Conservation (phyloP, 2,329 filamentous ascomycete species). For the Coleophoma cylindrospora region DNA sequence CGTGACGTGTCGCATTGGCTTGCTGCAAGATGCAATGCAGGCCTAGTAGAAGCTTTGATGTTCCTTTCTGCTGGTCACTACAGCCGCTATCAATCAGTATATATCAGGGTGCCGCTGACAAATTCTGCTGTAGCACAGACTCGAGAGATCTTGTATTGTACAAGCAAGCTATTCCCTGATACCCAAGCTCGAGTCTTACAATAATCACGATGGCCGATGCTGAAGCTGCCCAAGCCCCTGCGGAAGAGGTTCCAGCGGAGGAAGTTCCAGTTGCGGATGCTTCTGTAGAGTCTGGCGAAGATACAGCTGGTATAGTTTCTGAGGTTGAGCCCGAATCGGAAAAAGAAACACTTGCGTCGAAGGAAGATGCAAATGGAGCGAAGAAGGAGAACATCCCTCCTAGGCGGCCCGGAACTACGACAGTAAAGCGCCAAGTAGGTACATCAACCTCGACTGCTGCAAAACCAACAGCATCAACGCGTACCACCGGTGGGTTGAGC, state of each 20-base stretch:
- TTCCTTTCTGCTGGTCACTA: background rate
- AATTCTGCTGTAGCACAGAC: slow-evolving; percentile 3
- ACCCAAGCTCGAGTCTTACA: background rate
- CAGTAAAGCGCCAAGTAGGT: slow-evolving; percentile 19
- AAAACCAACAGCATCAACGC: slow-evolving; percentile 18
- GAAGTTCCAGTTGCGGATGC: slow-evolving; percentile 11
- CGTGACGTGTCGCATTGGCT: slow-evolving; percentile 19
- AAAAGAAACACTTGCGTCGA: slow-evolving; percentile 16
- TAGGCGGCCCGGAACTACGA: slow-evolving; percentile 17
- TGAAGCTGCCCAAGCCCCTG: slow-evolving; percentile 15
- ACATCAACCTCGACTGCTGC: slow-evolving; percentile 19
- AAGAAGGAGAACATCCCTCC: slow-evolving; percentile 26
- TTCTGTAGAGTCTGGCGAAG: slow-evolving; percentile 16
- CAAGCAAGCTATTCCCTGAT: slow-evolving; percentile 1
- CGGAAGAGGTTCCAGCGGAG: slow-evolving; percentile 12
- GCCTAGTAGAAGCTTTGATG: background rate
- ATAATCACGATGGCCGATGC: slow-evolving; percentile 22
- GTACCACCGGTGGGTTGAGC: slow-evolving; percentile 22
- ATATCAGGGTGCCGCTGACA: slow-evolving; percentile 8
- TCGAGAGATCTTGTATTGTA: slow-evolving; percentile 1
- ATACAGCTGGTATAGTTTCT: slow-evolving; percentile 17
- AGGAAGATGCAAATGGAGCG: slow-evolving; percentile 18
- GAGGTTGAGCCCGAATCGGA: slow-evolving; percentile 23
- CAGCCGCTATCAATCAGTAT: slow-evolving; percentile 8
- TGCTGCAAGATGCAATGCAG: background rate